Base-by-base conservation (phyloP, 176 grass and related monocot species). In the Oryza rufipogon region DNA sequence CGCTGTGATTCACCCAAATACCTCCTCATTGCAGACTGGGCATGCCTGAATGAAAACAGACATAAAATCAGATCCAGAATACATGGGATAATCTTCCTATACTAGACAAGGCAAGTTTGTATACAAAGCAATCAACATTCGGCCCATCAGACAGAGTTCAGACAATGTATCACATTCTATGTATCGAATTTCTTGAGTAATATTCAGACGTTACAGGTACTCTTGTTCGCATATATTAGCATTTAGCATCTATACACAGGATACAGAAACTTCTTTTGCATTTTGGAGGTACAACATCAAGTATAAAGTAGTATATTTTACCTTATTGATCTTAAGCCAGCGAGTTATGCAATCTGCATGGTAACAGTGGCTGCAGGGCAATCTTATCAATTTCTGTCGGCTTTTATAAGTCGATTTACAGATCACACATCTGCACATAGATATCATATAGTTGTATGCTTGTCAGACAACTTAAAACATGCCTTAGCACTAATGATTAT, bases 281-380 rank as follows among this genome's bases (percentile, higher is more conserved):
- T 72, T 66, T 1, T 16, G 56, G 34, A 70, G 38, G 63, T 20
- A 70, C 30, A 2, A 34, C 45, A 73, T 58, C 15, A 23, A 58
- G 20, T 56, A 71, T 42, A 22, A 19, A 72, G 54, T 72, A 71
- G 3, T 44, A n/a, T 52, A 86, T 5, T 38, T 36, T 85, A 96
- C 94, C 89, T 93, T 96, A 81, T 91, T 96, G 81, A 91, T 88
- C 80, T 89, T 92, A 75, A 96, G 86, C 94, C 94, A 96, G 74
- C 81, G 88, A 54, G 86, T 89, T 75, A 96, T 91, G 83, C 94
- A 96, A 44, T 68, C 20, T 64, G 83, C 89, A 87, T 96, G 94
- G 52, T 93, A 96, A 45, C 76, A 81, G 66, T 96, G 94, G 68
- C 76, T 79, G 41, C 94, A 96, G 67, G 94, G 91, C 70, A 96